Base-by-base conservation (phyloP, 2,329 filamentous ascomycete genomes). In the Rasamsonia emersonii region DNA sequence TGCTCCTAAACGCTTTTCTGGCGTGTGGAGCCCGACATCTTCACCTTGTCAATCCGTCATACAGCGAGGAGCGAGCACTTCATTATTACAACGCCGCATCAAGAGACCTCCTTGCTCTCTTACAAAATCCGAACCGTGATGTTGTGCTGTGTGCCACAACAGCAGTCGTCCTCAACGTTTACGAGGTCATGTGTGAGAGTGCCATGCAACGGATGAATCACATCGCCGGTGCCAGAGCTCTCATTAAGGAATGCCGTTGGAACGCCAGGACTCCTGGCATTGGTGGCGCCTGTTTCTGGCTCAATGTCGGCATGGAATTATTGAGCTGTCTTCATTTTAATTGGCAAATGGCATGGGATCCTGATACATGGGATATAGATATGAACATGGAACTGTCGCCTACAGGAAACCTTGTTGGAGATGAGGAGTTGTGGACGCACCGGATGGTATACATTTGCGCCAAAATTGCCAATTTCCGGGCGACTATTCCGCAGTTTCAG, bases 231-330 rank as follows among this genome's bases (percentile, higher is more conserved):
- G 85, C 86, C 7, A 73, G 86, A 32, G 85, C 85, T 2, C 65
- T 94, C 30, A 88, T 95, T 47, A 84, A 86, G 39, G 86, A 94
- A 51, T 94, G 86, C 48, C 77, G 79, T 4, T 95, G 89, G 89
- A 81, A 85, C 47, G 85, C 85, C 0, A 75, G 70, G 40, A 82
- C 82, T 20, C 73, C 70, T 1, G 86, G 88, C 0, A 75, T 94
- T 13, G 88, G 86, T 1, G 75, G 79, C 0, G 86, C 88, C 1
- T 95, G 88, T 56, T 95, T 95, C 61, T 95, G 89, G 88, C 67
- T 95, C 21, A 94, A 93, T 47, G 78, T 93, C 10, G 82, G 81
- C 10, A 82, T 94, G 71, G 89, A 96, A 54, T 68, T 95, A n/a
- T 67, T 95, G 17, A 85, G 77, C 41, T 94, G 86, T 54, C 66